A percentile compares a stretch with the other conserved stretches of the same genome.
Conservation (phyloP, 2,329 filamentous ascomycete genomes). For the Cadophora gregata region DNA sequence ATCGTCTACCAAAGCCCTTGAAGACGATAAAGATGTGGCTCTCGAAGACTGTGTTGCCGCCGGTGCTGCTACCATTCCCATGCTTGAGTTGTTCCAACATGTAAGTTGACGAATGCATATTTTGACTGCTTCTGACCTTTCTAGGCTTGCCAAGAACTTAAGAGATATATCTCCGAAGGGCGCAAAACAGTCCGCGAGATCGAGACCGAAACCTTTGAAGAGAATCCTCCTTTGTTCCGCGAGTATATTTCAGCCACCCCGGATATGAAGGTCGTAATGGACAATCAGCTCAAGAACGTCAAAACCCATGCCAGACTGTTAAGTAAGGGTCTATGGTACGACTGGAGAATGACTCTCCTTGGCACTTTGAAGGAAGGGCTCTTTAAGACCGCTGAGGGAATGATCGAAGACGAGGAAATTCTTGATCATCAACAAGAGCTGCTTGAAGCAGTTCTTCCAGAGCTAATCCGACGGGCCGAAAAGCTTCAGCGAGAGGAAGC, state of each 20-base stretch:
- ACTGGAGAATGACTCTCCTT: constrained; percentile 91
- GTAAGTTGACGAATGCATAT: constrained; percentile 50
- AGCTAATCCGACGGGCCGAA: constrained; percentile 64
- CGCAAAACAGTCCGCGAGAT: constrained; percentile 89
- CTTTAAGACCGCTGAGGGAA: constrained; percentile 74
- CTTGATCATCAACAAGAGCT: constrained; percentile 72
- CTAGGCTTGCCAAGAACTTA: constrained; percentile 87
- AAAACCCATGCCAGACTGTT: constrained; percentile 89
- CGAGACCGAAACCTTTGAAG: constrained; percentile 84
- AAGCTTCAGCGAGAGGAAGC: constrained; percentile 66
- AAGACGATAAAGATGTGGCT: constrained; percentile 50
- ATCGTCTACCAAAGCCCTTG: constrained; percentile 45
- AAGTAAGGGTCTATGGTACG: constrained; percentile 98
- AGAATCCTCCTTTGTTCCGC: constrained; percentile 89
- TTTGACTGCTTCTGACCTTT: constrained; percentile 31
- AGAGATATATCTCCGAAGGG: constrained; percentile 95
- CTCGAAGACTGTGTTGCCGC: constrained; percentile 85
- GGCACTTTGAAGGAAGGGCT: constrained; percentile 85
- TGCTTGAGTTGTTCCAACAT: constrained; percentile 94
- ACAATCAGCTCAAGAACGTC: constrained; percentile 96
- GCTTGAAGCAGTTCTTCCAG: constrained; percentile 71
- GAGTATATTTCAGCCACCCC: constrained; percentile 88
- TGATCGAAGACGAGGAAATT: constrained; percentile 73
- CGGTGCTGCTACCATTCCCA: constrained; percentile 88
- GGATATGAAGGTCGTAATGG: constrained; percentile 85